These are phyloP conservation scores for Septoria petroselini DNA, from an alignment of 2,329 filamentous ascomycete species.

Conservation along the genomic window DNA sequence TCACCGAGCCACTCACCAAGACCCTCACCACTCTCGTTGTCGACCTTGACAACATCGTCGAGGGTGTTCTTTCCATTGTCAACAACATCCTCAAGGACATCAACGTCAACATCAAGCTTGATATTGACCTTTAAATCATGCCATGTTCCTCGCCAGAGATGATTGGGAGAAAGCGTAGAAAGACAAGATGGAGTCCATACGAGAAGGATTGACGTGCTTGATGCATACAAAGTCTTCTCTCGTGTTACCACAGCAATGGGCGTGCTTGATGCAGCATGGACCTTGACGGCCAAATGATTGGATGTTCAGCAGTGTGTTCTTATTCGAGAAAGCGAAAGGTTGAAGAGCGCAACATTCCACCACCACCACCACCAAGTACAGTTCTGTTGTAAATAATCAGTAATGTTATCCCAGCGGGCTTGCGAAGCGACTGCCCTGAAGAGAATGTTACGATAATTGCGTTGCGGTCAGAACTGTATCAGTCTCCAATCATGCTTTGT, in stretches of 20 bases:
- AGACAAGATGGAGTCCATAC: no score
- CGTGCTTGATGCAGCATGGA: conserved; percentile 12
- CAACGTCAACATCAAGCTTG: conserved; percentile 9
- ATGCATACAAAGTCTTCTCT: no score
- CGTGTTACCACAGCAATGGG: neutral
- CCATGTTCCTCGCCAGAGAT: no score
- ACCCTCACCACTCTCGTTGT: conserved; percentile 16
- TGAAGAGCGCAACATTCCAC: no score
- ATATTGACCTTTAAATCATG: no score
- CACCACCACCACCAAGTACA: neutral
- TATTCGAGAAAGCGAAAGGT: no score
- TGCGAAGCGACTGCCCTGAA: no score
- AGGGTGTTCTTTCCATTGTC: conserved; percentile 12
- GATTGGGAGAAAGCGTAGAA: no score
- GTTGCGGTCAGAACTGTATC: no score
- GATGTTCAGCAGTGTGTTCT: neutral
- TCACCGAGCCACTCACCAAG: conserved; percentile 10
- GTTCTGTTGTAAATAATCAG: conserved; percentile 12
- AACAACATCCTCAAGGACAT: conserved; percentile 16
- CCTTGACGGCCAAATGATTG: conserved; percentile 9
- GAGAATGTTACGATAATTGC: no score
- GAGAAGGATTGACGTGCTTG: neutral
- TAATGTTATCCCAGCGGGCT: conserved; percentile 8
- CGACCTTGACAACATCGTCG: conserved; percentile 16
- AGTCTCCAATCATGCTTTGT: no score